These are phyloP conservation scores for Cryptosporidium felis DNA, from an alignment of 169 alveolate genomes.

Conservation along the genomic window DNA sequence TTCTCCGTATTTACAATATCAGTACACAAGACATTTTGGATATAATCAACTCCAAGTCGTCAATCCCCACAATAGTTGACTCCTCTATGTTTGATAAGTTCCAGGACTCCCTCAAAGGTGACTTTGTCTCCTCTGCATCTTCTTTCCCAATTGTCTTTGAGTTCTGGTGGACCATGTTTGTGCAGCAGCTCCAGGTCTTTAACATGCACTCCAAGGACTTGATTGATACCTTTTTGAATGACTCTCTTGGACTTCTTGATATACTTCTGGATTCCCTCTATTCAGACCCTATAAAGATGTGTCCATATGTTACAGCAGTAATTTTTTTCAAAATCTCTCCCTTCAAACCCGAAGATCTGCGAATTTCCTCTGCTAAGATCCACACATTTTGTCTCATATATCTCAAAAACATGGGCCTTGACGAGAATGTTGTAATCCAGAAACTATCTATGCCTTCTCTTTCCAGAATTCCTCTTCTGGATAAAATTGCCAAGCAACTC, in stretches of 20 bases:
- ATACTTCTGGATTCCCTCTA: conserved; percentile 34
- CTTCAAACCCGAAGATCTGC: conserved; percentile 17
- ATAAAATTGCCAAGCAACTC: not conserved
- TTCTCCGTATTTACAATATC: conserved; percentile 41
- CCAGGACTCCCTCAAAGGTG: not conserved
- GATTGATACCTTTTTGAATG: not conserved
- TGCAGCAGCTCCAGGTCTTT: conserved; percentile 31
- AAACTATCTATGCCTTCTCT: conserved; percentile 4
- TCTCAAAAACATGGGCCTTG: conserved; percentile 32
- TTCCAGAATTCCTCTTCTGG: not conserved
- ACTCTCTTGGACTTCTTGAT: conserved; percentile 23
- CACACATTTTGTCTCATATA: conserved; percentile 61
- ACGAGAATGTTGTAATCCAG: not conserved
- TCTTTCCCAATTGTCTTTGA: conserved; percentile 20
- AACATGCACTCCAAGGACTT: not conserved
- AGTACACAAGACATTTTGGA: not conserved
- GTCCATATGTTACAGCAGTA: conserved; percentile 37
- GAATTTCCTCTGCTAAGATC: conserved; percentile 9
- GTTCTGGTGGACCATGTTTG: conserved; percentile 37
- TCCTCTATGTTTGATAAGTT: not conserved
- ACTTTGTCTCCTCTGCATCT: not conserved
- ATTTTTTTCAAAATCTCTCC: conserved; percentile 25
- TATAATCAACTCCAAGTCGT: not conserved
- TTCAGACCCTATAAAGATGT: conserved; percentile 47
- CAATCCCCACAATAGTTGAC: conserved; percentile 31